Evolutionary conservation across 805 yeast species (phyloP), one percentile per base, ranked within the genome.

Genomic region (Maudiozyma turicensis): DNA sequence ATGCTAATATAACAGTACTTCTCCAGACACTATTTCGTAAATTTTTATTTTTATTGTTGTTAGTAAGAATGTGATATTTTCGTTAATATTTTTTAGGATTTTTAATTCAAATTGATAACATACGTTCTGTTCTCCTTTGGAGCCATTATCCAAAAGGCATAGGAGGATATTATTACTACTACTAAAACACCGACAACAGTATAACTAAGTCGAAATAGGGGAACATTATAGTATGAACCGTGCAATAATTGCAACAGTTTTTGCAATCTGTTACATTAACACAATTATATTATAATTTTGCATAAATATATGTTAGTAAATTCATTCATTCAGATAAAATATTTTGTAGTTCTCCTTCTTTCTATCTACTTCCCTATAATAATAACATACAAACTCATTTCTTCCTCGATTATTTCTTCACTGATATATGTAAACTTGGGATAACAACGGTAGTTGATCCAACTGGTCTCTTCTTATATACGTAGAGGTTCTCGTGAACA

Each of bases 111-210:
- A 9, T n/a, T 11, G 8, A 34, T 13, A n/a, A 74, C 80, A 65
- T 66, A 78, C 76, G 86, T 80, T 67, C 75, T 78, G 65, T 88
- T 85, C 58, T 82, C 77, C 67, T 84, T 83, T 43, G 97, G 96
- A 8, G 96, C 95, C 66, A 80, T 73, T 47, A 75, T 70, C 97
- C 97, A 90, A 51, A 89, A 82, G 42, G 75, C 72, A n/a, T 77
- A 73, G 11, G 88, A 79, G 41, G 77, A 68, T 28, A 73, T 75
- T 30, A 74, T 77, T 10, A 82, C 82, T 49, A 78, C 70, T 29
- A 82, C 59, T 52, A 88, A 72, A 32, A 80, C 84, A 50, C 77
- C 69, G 50, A 86, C 71, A 54, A 87, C 91, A 46, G 85, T 77
- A 76, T 82, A 85, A 47, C 90, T 45, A 43, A 10, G 11, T 39